A percentile compares a stretch with the other conserved stretches of the same genome.
Evolutionary conservation across 805 yeast genomes (phyloP).

Genomic region (Lachancea meyersii): DNA sequence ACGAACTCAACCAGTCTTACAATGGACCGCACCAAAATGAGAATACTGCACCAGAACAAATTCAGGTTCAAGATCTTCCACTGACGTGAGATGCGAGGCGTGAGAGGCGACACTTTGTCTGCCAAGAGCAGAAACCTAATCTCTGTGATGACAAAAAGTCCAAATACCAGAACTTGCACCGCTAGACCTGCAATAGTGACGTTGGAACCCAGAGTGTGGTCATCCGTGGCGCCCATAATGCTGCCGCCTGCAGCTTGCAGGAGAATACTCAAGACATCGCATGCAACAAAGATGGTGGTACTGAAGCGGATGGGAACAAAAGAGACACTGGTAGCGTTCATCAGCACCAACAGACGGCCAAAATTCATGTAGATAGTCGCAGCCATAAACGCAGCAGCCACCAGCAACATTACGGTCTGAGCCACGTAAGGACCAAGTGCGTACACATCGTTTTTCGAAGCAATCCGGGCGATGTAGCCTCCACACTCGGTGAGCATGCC

Average conservation of each 20-base stretch:
- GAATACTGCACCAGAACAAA: conserved; percentile 9
- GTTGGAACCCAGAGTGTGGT: conserved; percentile 13
- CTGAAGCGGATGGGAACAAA: conserved; percentile 14
- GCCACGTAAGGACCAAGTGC: conserved; percentile 17
- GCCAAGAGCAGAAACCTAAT: conserved; percentile 10
- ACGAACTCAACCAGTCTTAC: conserved; percentile 26
- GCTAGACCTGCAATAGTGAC: conserved; percentile 27
- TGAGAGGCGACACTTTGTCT: conserved; percentile 2
- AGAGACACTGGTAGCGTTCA: conserved; percentile 9
- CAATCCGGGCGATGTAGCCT: conserved; percentile 22
- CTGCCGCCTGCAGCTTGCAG: conserved; percentile 31
- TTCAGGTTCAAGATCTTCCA: conserved; percentile 12
- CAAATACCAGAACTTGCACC: conserved; percentile 27
- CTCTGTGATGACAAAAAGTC: conserved; percentile 20
- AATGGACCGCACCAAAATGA: conserved; percentile 26
- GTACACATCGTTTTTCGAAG: conserved; percentile 9
- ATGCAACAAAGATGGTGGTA: conserved; percentile 24
- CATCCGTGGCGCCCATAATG: conserved; percentile 11
- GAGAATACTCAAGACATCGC: conserved; percentile 26
- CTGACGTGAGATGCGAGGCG: background rate
- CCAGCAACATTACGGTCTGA: conserved; percentile 22
- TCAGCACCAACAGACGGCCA: conserved; percentile 17
- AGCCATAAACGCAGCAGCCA: conserved; percentile 29
- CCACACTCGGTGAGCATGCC: conserved; percentile 14
- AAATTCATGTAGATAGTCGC: conserved; percentile 30